These are phyloP conservation scores for Exserohilum turcica DNA, from an alignment of 2,329 filamentous ascomycete genomes.

Conservation along the genomic window DNA sequence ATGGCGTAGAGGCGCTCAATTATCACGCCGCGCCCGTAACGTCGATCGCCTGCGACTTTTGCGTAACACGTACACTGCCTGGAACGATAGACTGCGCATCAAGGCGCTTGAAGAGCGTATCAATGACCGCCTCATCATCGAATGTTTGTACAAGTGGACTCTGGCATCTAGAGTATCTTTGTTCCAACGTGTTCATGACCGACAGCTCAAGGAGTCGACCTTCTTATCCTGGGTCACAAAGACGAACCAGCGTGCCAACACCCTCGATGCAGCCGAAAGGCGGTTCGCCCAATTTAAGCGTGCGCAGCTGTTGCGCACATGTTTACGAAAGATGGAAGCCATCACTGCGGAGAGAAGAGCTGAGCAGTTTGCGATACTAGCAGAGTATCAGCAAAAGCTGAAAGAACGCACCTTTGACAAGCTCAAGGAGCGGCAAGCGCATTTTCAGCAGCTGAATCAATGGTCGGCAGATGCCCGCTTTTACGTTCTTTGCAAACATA, in stretches of 20 bases:
- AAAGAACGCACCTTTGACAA: slow-evolving; percentile 46
- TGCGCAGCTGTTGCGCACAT: slow-evolving; percentile 31
- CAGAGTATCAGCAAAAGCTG: slow-evolving; percentile 50
- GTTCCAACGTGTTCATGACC: slow-evolving; percentile 47
- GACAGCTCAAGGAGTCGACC: slow-evolving; percentile 32
- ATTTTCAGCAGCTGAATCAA: slow-evolving; percentile 55
- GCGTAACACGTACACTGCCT: slow-evolving; percentile 63
- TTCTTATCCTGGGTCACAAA: slow-evolving; percentile 40
- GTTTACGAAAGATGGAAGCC: slow-evolving; percentile 36
- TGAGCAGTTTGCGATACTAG: slow-evolving; percentile 46
- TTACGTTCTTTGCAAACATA: slow-evolving; percentile 59
- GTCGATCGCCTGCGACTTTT: slow-evolving; percentile 60
- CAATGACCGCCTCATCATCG: slow-evolving; percentile 60
- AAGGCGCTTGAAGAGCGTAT: slow-evolving; percentile 59
- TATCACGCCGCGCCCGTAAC: slow-evolving; percentile 55
- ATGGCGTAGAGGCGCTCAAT: slow-evolving; percentile 54
- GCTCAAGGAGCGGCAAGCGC: slow-evolving; percentile 46
- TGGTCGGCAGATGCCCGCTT: slow-evolving; percentile 62
- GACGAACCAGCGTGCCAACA: slow-evolving; percentile 32
- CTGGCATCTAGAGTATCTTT: slow-evolving; percentile 54
- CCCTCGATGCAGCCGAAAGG: slow-evolving; percentile 38
- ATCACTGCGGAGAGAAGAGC: slow-evolving; percentile 30
- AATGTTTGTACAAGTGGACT: slow-evolving; percentile 67
- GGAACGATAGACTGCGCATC: slow-evolving; percentile 66
- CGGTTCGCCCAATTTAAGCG: slow-evolving; percentile 41